Base-by-base conservation (phyloP, 106 monocot genomes). In the Amphibolis antarctica region DNA sequence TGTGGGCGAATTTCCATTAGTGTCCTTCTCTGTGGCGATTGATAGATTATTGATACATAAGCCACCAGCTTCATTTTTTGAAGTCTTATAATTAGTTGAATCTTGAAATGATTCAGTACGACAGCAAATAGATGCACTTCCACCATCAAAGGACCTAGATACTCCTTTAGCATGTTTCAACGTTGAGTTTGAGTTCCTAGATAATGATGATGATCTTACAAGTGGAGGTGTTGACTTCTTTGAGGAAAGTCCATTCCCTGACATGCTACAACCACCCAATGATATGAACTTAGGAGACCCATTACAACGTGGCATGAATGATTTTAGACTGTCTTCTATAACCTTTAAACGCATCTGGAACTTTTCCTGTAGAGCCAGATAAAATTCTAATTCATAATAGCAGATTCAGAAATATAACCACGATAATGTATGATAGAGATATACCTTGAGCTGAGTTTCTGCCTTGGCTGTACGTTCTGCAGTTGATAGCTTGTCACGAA, bases 381-480 rank as follows among this genome's bases (percentile, higher is more conserved):
- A 25, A 63, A 28, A 9, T 1, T 46, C 21, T 10, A 36, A 12
- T 17, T 46, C 19, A 42, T 12, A 63, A 25, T 46, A 19, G 14
- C 44, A 25, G n/a, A 24, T 1, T 28, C 52, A 30, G 57, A 1
- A 45, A 60, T 44, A 12, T 56, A 23, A 22, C 44, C 60, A 42
- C 42, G 42, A 21, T 48, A 19, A 66, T 11, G 13, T 22, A 44
- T 21, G 24, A 12, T 9, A 65, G 17, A 64, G 42, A 2, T 44
- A 25, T 79, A 91, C 91, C 77, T 91, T 91, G 15, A 91, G 81
- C 44, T 86, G 86, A 25, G 74, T 81, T 66, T 91, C 91, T 48
- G 83, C 65, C 69, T 75, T 91, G 22, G 81, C 71, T 66, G 86
- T 66, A 45, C 83, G 78, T 67, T 91, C 86, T 22, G 76, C 69